Base-by-base conservation (phyloP, 2,329 filamentous ascomycete species). In the Knoxdaviesia proteae region DNA sequence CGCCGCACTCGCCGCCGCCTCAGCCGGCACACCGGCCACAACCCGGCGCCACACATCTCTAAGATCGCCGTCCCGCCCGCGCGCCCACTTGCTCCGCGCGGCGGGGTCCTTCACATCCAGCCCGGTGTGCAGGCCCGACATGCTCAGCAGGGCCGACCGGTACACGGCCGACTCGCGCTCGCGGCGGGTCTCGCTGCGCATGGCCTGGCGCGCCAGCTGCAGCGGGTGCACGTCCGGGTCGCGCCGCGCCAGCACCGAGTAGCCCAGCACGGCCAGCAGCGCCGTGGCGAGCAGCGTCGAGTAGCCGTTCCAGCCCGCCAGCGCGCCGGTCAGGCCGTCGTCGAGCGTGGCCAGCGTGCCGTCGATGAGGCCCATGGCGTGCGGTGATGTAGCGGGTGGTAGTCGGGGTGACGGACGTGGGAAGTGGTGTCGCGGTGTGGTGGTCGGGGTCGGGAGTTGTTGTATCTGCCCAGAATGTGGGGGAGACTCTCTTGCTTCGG, bases 211-310 rank as follows among this genome's bases (percentile, higher is more conserved):
- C 44, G 83, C 82, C 32, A 98, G 77, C 40, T 96, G 71, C 59
- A 94, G 77, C 34, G 90, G 88, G 59, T 96, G 90, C 5, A 81
- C 80, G 62, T 98, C 90, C 5, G 90, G 82, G 42, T 94, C 88
- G 46, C 74, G 71, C 41, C 73, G 70, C 47, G 74, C 74, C 52
- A 81, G 64, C 49, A 92, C 61, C 38, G 77, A 71, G 59, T 83
- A 86, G 45, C 77, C 68, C 44, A 88, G 59, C 52, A 86, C 70
- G 43, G 69, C 64, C 47, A 78, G 63, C 38, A 94, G 65, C 46
- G 72, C 54, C 30, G 78, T 71, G 39, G 74, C 68, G 48, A 98
- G 67, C 33, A 46, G 33, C n/a, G 45, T 44, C 35, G 83, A 84
- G 63, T 80, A 81, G 49, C 71, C 61, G 57, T 90, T 84, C 86